Base-by-base conservation (phyloP, 768 basidiomycete species). In the Cyathus striatus region DNA sequence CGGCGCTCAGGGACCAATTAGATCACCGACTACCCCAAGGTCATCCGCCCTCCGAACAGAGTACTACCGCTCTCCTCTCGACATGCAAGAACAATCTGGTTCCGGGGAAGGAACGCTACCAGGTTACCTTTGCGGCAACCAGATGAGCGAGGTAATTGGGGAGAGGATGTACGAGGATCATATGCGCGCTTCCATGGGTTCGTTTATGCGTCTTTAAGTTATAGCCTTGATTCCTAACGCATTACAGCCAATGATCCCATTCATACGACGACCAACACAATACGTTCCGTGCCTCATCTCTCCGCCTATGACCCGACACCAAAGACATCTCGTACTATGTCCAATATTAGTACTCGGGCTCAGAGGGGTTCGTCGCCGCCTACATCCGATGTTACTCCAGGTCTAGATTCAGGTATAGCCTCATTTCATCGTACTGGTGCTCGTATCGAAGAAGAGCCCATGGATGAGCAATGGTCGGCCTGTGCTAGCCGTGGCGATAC, bases 91-190 rank as follows among this genome's bases (percentile, higher is more conserved):
- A 20, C 35, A 20, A 10, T 10, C 35, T 10, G 18, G 23, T 2
- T 45, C 40, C 5, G 38, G 43, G 17, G 50, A 42, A 4, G 55
- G 55, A 3, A 34, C 44, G 4, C 18, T 59, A 17, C 55, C 57
- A 23, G 54, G 54, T 13, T 54, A 52, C 44, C 53, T 52, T 14
- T 52, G 46, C 13, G 37, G 30, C 6, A 42, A 21, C 1, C 51
- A 47, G 6, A 44, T 57, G 51, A 49, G 46, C 33, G 40, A 40
- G 18, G 36, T 56, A 23, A 44, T 60, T 12, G 33, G 44, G 6
- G 53, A 57, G n/a, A 35, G 58, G 10, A 47, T 60, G 32, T 46
- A 41, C 12, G 54, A 50, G 5, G 54, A 57, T 43, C 40, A 39
- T 12, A 25, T 50, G 13, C 32, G 51, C 4, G 49, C 47, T 6